phyloP scores from a whole-genome alignment of 345 rosid species.

The Bretschneidera sinensis region DNA sequence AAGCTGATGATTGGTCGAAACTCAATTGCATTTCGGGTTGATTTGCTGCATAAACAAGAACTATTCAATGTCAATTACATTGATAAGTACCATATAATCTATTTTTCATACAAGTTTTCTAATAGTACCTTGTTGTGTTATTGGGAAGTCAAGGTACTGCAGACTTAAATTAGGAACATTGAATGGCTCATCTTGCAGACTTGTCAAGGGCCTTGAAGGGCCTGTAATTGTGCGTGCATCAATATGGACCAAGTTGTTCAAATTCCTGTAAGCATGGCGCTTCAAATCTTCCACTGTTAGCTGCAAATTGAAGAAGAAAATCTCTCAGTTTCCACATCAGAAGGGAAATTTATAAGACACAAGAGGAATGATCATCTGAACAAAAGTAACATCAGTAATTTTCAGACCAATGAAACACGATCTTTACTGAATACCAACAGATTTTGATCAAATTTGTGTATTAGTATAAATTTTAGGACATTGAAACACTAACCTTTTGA shows the following conservation, averaged over 20 bases:
- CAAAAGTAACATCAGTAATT: too few species aligned
- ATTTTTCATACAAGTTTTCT: neutral
- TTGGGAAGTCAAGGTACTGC: conserved; percentile 31
- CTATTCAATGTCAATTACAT: neutral
- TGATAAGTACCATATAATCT: neutral
- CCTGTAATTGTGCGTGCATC: conserved; percentile 17
- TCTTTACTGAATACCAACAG: too few species aligned
- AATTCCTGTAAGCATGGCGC: conserved; percentile 45
- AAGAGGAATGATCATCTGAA: too few species aligned
- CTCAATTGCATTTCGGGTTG: conserved; percentile 27
- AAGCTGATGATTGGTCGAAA: conserved; percentile 18
- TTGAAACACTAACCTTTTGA: conserved; percentile 32
- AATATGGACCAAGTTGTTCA: conserved; percentile 11
- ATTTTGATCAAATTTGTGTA: conserved; percentile 2
- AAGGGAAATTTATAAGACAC: too few species aligned
- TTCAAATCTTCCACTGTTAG: conserved; percentile 35
- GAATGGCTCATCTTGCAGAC: conserved; percentile 24
- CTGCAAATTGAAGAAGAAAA: conserved; percentile 20
- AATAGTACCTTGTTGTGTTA: conserved; percentile 32
- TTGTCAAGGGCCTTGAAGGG: conserved; percentile 32
- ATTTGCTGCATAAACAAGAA: conserved; percentile 12
- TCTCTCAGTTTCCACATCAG: conserved; percentile 4
- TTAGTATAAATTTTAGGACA: neutral
- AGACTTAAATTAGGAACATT: conserved; percentile 15
- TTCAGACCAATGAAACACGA: too few species aligned